phyloP scores from a whole-genome alignment of 768 basidiomycete species.

The Boletus sp. region DNA sequence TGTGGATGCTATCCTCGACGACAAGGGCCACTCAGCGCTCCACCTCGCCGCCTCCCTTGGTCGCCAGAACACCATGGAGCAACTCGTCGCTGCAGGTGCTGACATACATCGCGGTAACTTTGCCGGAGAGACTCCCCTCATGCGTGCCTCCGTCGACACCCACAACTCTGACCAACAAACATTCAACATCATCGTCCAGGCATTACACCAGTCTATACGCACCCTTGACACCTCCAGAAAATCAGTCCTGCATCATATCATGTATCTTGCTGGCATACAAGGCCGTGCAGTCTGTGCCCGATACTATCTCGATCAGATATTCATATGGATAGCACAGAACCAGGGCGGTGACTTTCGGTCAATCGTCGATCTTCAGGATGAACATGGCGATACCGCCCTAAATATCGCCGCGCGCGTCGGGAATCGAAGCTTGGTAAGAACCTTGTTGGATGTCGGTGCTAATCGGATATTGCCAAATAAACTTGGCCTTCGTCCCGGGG shows the following conservation, averaged over 20 bases:
- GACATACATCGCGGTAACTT: slow-evolving; percentile 91
- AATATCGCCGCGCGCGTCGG: slow-evolving; percentile 95
- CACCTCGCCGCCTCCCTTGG: slow-evolving; percentile 91
- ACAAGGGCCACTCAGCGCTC: slow-evolving; percentile 90
- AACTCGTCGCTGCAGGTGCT: slow-evolving; percentile 73
- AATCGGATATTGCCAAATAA: slow-evolving; percentile 89
- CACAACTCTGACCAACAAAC: slow-evolving; percentile 77
- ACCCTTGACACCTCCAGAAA: slow-evolving; percentile 86
- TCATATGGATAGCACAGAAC: slow-evolving; percentile 79
- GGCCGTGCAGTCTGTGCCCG: slow-evolving; percentile 80
- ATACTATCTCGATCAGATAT: slow-evolving; percentile 89
- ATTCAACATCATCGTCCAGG: slow-evolving; percentile 62
- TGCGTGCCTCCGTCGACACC: slow-evolving; percentile 87
- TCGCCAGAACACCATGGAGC: slow-evolving; percentile 60
- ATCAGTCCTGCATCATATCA: slow-evolving; percentile 88
- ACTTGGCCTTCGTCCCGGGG: slow-evolving; percentile 86
- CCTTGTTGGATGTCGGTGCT: slow-evolving; percentile 88
- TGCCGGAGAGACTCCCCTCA: slow-evolving; percentile 91
- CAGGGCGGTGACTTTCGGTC: slow-evolving; percentile 74
- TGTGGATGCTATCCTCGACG: slow-evolving; percentile 84
- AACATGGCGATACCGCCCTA: slow-evolving; percentile 92
- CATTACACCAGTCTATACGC: slow-evolving; percentile 70
- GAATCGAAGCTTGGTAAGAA: slow-evolving; percentile 80
- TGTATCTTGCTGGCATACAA: slow-evolving; percentile 86
- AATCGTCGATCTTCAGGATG: slow-evolving; percentile 88